Evolutionary conservation across 2,329 filamentous ascomycete species (phyloP), one percentile per base, ranked within the genome.

Genomic region (Pestalotiopsis sp.): DNA sequence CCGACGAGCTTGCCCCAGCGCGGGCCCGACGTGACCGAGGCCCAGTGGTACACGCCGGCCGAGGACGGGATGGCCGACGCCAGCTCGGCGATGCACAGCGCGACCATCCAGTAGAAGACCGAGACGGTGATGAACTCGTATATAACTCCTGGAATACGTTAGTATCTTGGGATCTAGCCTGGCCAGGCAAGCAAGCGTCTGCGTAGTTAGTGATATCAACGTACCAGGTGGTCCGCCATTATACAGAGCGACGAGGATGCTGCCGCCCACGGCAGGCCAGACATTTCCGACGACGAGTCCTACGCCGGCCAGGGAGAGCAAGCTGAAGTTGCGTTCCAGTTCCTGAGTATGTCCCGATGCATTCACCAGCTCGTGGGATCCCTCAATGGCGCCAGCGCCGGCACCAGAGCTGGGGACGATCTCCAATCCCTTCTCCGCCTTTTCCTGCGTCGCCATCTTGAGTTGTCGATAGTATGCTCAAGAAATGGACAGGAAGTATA

Each of bases 1-100:
- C 82, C 81, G 11, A 87, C 81, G 0, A 82, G 71, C 20, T 87
- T 84, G 36, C 88, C 87, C 78, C 84, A 85, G 70, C 78, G 80
- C 2, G 73, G 78, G 2, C 88, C 88, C 0, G 86, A 85, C 2
- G 87, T 89, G 9, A 90, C 81, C 14, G 86, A 84, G 2, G 88
- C 88, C 86, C 87, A 90, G 73, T 90, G 88, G 68, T 90, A 90
- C 4, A 90, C 86, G 27, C 87, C 88, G 67, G 84, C 86, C 6
- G 86, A 84, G 1, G 87, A 89, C n/a, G 88, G 88, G 70, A 90
- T 88, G 20, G 87, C 85, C 66, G 86, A 88, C 13, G 87, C 86
- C 36, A 91, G 80, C 77, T 91, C 88, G 59, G 88, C 88, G 68
- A 90, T 84, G 13, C 84, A 88, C 4, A 87, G 86, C 0, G 86